Base-by-base conservation (phyloP, 2,329 filamentous ascomycete species). In the Colletotrichum cuscutae region DNA sequence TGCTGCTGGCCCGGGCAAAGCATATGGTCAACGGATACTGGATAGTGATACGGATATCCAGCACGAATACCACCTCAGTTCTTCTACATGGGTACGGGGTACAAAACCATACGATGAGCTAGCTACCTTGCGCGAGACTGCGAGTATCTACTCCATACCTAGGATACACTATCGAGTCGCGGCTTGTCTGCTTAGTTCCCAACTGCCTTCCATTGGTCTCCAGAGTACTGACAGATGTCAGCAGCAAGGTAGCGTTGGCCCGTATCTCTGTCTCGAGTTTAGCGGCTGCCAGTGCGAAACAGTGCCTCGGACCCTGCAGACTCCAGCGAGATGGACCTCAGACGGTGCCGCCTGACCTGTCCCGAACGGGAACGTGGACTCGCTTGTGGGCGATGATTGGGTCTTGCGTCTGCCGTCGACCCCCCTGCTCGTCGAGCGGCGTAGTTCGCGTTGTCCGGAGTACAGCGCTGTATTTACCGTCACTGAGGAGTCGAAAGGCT, bases 291-390 rank as follows among this genome's bases (percentile, higher is more conserved):
- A 15, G 63, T 46, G 26, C 57, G 42, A 62, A 53, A 58, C 68
- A 60, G 53, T 67, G 54, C 72, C 72, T 65, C 69, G 69, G 72
- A 74, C 72, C 72, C 72, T 72, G 72, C 65, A 72, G 72, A n/a
- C 60, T 61, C 49, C 60, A 60, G 56, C 66, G 24, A 65, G 35
- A 59, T 35, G 70, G 66, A 61, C 54, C 56, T 53, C 65, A 72
- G 42, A 53, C 32, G 53, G 52, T 54, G 59, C 59, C 70, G 67
- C 53, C 70, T 72, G 70, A 72, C 70, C 70, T 70, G 66, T 56
- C 70, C 66, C 60, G 35, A 72, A 60, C 37, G 22, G 65, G 26
- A 72, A 65, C 56, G 66, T 65, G 70, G 60, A 65, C 46, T 56
- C n/a, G 32, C 15, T 1, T 37, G 32, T 28, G 54, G 32, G 24